These are phyloP conservation scores for Fusarium citri DNA, from an alignment of 2,329 filamentous ascomycete species.

Conservation along the genomic window DNA sequence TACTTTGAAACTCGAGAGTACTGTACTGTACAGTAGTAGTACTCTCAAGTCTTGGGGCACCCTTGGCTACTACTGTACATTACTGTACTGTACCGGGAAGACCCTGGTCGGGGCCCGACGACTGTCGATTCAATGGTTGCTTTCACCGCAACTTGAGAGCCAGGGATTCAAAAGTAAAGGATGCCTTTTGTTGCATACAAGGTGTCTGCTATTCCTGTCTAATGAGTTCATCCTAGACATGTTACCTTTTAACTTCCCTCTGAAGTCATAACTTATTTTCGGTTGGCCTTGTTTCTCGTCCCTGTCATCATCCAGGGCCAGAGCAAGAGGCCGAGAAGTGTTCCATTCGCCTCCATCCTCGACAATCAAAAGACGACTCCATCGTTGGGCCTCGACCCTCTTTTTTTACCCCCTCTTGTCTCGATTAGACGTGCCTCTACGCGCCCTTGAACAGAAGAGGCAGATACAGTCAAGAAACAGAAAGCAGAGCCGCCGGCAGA, in stretches of 20 bases:
- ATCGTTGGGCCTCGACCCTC: constrained; percentile 22
- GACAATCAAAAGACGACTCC: constrained; percentile 14
- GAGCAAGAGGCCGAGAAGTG: constrained; percentile 4
- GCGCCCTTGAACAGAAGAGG: constrained; percentile 2
- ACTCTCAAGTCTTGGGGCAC: constrained; percentile 1
- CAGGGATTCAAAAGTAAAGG: constrained; percentile 34
- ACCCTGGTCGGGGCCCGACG: constrained; percentile 39
- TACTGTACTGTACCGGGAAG: constrained; percentile 30
- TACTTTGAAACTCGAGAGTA: not conserved
- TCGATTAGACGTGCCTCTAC: not conserved
- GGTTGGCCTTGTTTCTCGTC: constrained; percentile 2
- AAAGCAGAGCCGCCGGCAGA: constrained; percentile 23
- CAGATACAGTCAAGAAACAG: not conserved
- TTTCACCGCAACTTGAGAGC: constrained; percentile 48
- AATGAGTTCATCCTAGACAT: constrained; percentile 2
- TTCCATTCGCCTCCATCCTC: constrained; percentile 8
- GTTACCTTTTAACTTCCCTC: constrained; percentile 18
- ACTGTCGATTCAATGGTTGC: constrained; percentile 36
- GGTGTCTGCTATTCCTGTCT: constrained; percentile 1
- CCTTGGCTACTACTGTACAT: constrained; percentile 3
- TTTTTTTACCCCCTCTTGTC: constrained; percentile 12
- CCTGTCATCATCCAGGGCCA: constrained; percentile 8
- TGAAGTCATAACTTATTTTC: constrained; percentile 7
- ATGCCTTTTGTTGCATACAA: constrained; percentile 29
- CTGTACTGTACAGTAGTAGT: not conserved